A percentile compares a stretch with the other conserved stretches of the same genome.
These are phyloP conservation scores for Agrostemma githago DNA, from an alignment of 148 eudicot species.

Conservation along the genomic window DNA sequence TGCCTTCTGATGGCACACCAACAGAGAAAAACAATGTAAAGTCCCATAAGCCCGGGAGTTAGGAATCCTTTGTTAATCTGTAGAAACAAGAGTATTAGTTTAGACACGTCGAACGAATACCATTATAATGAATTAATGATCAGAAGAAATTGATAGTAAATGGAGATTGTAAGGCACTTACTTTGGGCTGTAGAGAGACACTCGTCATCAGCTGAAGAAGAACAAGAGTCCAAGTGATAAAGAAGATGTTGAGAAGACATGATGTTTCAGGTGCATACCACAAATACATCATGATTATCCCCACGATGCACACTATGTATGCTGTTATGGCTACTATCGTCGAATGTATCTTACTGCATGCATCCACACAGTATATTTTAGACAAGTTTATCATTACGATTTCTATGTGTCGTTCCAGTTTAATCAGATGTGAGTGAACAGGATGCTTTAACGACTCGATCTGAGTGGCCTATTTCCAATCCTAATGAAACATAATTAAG, in stretches of 20 bases:
- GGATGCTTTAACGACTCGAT: neutral
- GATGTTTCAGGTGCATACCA: slow-evolving; percentile 79
- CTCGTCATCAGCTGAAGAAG: slow-evolving; percentile 81
- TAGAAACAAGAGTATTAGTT: neutral
- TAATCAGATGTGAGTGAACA: neutral
- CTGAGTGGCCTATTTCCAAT: neutral
- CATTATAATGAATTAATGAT: too few species aligned
- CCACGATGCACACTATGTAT: slow-evolving; percentile 52
- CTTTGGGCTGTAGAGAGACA: slow-evolving; percentile 71
- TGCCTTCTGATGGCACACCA: slow-evolving; percentile 93
- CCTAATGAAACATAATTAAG: neutral
- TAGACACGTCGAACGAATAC: neutral
- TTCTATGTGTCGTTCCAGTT: neutral
- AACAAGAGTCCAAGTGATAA: slow-evolving; percentile 70
- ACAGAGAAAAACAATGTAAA: slow-evolving; percentile 77
- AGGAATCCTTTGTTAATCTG: slow-evolving; percentile 73
- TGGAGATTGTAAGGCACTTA: slow-evolving; percentile 22
- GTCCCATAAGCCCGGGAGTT: slow-evolving; percentile 84
- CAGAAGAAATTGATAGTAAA: too few species aligned
- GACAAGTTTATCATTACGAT: too few species aligned
- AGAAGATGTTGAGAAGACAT: slow-evolving; percentile 66
- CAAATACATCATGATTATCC: slow-evolving; percentile 66
- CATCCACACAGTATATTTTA: neutral
- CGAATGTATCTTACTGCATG: slow-evolving; percentile 54
- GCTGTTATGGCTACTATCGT: slow-evolving; percentile 46